These are phyloP conservation scores for Daldinia vernicosa DNA, from an alignment of 495 filamentous ascomycete species.

Conservation along the genomic window DNA sequence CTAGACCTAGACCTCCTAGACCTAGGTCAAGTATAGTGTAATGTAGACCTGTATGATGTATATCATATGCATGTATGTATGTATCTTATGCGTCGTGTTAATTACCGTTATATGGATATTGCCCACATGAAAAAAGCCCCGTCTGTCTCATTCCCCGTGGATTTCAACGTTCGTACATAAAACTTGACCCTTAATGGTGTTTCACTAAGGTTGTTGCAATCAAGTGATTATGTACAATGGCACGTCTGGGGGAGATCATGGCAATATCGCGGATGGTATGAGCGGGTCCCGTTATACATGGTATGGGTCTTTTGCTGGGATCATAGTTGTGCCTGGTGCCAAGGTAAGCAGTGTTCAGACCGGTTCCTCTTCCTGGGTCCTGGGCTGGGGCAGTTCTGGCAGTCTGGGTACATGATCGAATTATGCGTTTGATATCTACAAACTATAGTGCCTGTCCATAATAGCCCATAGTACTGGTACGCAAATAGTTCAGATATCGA, in stretches of 20 bases:
- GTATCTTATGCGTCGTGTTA: background rate
- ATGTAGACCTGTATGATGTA: background rate
- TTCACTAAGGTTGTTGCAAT: conserved; percentile 12
- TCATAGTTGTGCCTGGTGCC: conserved; percentile 30
- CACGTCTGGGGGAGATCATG: conserved; percentile 5
- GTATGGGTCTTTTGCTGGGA: conserved; percentile 23
- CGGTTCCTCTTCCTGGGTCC: conserved; percentile 12
- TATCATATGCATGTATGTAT: conserved; percentile 1
- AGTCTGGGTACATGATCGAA: conserved; percentile 1
- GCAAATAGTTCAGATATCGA: background rate
- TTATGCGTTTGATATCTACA: background rate
- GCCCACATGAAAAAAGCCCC: background rate
- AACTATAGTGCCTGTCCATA: too few species aligned
- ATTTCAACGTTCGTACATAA: conserved; percentile 9
- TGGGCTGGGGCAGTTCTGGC: too few species aligned
- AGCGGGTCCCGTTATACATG: conserved; percentile 19
- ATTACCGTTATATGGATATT: background rate
- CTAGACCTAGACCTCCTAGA: background rate
- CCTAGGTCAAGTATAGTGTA: background rate
- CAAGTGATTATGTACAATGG: conserved; percentile 4
- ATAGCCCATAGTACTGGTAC: background rate
- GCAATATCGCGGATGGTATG: conserved; percentile 36
- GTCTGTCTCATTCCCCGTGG: background rate
- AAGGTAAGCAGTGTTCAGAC: conserved; percentile 34
- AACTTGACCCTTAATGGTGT: conserved; percentile 19